Evolutionary conservation across 2,329 filamentous ascomycete genomes (phyloP), one percentile per base, ranked within the genome.

Genomic region (Ceratocystis colombiana): DNA sequence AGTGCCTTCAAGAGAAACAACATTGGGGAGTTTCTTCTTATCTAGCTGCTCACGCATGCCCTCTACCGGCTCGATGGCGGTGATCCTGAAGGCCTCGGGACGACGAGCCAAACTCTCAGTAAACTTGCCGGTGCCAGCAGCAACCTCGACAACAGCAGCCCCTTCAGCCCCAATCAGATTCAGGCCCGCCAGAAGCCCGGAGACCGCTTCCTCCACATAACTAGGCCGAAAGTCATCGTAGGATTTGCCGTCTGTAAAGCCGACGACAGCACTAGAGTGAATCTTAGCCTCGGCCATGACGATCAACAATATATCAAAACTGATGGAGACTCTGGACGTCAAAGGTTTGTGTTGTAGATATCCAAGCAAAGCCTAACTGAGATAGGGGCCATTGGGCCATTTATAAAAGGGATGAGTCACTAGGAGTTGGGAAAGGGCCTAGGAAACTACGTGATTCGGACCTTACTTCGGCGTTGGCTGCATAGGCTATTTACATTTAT

Each of bases 221-320:
- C 84, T 83, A 1, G 88, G 88, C 15, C 88, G 82, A 72, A 90
- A 78, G 48, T 79, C 74, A 72, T 90, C 87, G 73, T 91, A 90
- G 25, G 79, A 77, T 1, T 78, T 72, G 20, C 86, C 86, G 69
- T 88, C 79, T 69, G 81, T 76, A 74, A 90, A 90, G 66, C 87
- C 87, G 64, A 86, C 79, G 5, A 73, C 71, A 59, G 78, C 78
- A 63, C 71, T 70, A 37, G 73, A 76, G 81, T 88, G 73, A 81
- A 90, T 73, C 75, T 65, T 73, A 75, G 64, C 72, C 76, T 59
- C 30, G 5, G 69, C 22, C 70, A 71, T 72, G 55, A 28, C 65
- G 10, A n/a, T 46, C 4, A 25, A 48, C 20, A 15, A 6, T 12
- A 20, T 25, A 4, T 41, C 15, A 15, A 46, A n/a, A 17, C 20